Conservation (phyloP, 495 filamentous ascomycete genomes). For the Penicilliopsis zonata region DNA sequence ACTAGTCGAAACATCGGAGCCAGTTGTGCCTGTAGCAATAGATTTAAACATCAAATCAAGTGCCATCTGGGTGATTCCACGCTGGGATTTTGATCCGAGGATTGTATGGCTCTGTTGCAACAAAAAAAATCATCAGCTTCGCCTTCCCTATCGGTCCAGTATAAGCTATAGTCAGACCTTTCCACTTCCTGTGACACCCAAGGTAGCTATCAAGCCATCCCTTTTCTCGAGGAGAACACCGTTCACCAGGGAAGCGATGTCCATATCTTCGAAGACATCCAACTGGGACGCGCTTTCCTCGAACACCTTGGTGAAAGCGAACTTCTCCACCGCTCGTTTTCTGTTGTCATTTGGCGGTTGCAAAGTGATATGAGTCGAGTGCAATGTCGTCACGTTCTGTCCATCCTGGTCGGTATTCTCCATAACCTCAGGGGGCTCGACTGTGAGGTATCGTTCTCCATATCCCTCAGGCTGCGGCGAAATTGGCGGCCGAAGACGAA, state of each 20-base stretch:
- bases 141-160: background rate
- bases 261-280: slow-evolving; percentile 77
- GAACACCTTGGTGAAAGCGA: slow-evolving; percentile 89
- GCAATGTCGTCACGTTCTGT: slow-evolving; percentile 23
- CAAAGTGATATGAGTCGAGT: slow-evolving; percentile 73
- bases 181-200: slow-evolving; percentile 91
- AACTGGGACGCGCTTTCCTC: slow-evolving; percentile 74
- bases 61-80: slow-evolving; percentile 82
- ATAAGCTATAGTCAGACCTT: slow-evolving; percentile 57
- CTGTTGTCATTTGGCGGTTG: slow-evolving; percentile 70
- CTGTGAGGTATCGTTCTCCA: slow-evolving; percentile 62
- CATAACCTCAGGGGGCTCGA: slow-evolving; percentile 44
- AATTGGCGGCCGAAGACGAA: slow-evolving; percentile 71
- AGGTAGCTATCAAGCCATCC: slow-evolving; percentile 82
- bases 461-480: slow-evolving; percentile 20
- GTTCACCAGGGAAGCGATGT: slow-evolving; percentile 61
- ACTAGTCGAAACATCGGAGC: slow-evolving; percentile 42
- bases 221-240: slow-evolving; percentile 69
- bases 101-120: slow-evolving; percentile 84
- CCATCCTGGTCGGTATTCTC: slow-evolving; percentile 6
- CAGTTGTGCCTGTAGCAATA: slow-evolving; percentile 51
- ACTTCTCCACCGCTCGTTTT: slow-evolving; percentile 80
- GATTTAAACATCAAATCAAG: slow-evolving; percentile 84
- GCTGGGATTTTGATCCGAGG: slow-evolving; percentile 72
- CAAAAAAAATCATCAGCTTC: slow-evolving; percentile 9